Evolutionary conservation across 192 early-diverging fungal species (phyloP), one percentile per base, ranked within the genome.

Genomic region (Coemansia sp.): DNA sequence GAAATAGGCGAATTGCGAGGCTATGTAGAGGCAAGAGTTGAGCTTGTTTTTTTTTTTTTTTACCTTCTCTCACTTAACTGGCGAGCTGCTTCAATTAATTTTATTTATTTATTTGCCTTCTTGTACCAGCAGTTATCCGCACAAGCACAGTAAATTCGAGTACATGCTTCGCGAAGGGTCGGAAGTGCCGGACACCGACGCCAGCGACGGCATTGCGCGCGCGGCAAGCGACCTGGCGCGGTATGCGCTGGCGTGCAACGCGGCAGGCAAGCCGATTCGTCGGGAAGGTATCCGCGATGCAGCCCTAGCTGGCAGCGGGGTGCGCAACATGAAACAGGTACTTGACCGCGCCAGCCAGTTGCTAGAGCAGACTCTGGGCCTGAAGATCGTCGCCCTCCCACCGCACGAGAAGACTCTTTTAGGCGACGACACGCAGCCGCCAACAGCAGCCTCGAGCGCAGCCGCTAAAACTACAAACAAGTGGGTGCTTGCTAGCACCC

Each of bases 401-500:
- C 30, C 53, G 5, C 74, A 83, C 58, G 80, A 83, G 53, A 72
- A 72, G 65, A 41, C 45, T 21, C 55, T 66, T 4, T 51, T 48
- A 10, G 62, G 63, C 14, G 64, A 24, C 24, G 61, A 41, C 7
- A 21, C 55, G 5, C 43, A 51, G 43, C 26, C 38, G 21, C 21
- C 24, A 23, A 26, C 49, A 24, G 20, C 49, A 1, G 34, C 55
- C 26, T 16, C 43, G 26, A 53, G 23, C 23, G 14, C 51, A 23
- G n/a, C 44, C 4, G 48, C 41, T 35, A 69, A 64, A 38, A 45
- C 57, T 11, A 30, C 57, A 8, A 73, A 59, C 52, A 76, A 66
- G n/a, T 83, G 80, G 80, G 72, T 77, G 14, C 64, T 83, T 41
- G 75, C 74, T 14, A 83, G 72, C 69, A 49, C 56, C 14, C 48